Conservation (phyloP, 2,329 filamentous ascomycete genomes). For the Pseudogymnoascus destructans region DNA sequence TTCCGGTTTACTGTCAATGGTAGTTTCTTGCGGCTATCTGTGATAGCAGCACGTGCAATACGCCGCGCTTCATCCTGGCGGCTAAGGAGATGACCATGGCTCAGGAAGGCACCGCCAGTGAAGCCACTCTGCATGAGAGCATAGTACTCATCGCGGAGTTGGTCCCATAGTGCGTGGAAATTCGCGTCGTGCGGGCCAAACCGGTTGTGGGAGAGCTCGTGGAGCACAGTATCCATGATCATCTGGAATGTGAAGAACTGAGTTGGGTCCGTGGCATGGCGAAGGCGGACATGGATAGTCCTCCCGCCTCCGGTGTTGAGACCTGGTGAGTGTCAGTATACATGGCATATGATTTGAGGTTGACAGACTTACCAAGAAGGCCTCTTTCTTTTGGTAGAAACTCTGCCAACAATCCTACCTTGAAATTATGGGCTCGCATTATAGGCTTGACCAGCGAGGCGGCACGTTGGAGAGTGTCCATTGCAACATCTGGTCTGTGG, state of each 20-base stretch:
- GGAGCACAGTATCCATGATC: conserved; percentile 81
- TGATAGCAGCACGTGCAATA: conserved; percentile 59
- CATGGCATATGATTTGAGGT: too few relatives aligned
- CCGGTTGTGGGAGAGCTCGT: conserved; percentile 83
- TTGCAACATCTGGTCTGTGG: not conserved
- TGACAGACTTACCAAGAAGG: conserved; percentile 45
- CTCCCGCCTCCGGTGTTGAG: conserved; percentile 66
- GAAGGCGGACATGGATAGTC: conserved; percentile 70
- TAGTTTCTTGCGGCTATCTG: conserved; percentile 46
- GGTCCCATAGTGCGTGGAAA: conserved; percentile 80
- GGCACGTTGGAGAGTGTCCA: conserved; percentile 56
- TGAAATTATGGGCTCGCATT: conserved; percentile 79
- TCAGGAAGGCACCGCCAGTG: conserved; percentile 79
- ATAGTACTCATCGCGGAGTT: conserved; percentile 75
- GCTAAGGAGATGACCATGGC: conserved; percentile 60
- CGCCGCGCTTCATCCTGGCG: conserved; percentile 61
- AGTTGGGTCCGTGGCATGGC: conserved; percentile 58
- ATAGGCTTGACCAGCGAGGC: conserved; percentile 88
- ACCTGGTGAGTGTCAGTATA: conserved; percentile 30
- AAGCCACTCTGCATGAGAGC: conserved; percentile 68
- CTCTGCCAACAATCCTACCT: conserved; percentile 64
- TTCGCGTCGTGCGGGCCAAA: conserved; percentile 69
- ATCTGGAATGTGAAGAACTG: conserved; percentile 72
- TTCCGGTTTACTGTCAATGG: conserved; percentile 53
- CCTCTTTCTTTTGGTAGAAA: conserved; percentile 68